phyloP scores from a whole-genome alignment of 169 alveolate species.

The Plasmodium ovale region DNA sequence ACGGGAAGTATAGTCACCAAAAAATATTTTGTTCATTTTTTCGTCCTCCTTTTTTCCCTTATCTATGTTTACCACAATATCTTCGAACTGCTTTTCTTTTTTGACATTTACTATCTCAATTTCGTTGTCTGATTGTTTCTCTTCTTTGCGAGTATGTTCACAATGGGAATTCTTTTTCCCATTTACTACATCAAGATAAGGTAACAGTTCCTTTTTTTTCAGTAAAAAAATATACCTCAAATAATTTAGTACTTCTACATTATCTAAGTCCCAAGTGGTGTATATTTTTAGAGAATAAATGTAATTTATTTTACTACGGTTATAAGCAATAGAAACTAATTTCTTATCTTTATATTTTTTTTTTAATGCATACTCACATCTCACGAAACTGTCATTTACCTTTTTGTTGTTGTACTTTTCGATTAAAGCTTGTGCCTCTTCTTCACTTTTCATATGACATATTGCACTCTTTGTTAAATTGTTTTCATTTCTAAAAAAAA shows the following conservation, averaged over 20 bases:
- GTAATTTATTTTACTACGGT: constrained; percentile 32
- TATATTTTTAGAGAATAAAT: constrained; percentile 19
- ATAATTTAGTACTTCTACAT: constrained; percentile 18
- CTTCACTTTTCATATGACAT: constrained; percentile 35
- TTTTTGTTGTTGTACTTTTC: constrained; percentile 30
- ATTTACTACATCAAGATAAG: background rate
- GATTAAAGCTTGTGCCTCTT: constrained; percentile 63
- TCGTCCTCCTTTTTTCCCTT: background rate
- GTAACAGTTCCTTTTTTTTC: background rate
- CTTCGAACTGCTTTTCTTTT: constrained; percentile 45
- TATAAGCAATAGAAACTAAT: constrained; percentile 25
- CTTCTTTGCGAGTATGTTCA: background rate
- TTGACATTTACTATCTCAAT: constrained; percentile 21
- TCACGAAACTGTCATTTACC: constrained; percentile 9
- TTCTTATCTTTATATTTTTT: constrained; percentile 30
- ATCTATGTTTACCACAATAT: constrained; percentile 35
- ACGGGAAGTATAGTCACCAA: background rate
- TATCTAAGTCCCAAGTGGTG: constrained; percentile 38
- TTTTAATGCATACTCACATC: constrained; percentile 63
- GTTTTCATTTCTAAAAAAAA: constrained; percentile 61
- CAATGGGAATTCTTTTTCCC: background rate
- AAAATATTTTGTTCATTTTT: background rate
- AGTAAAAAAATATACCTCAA: constrained; percentile 28
- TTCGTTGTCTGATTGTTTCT: background rate
- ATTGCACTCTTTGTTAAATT: constrained; percentile 46